Conservation (phyloP, 2,329 filamentous ascomycete genomes). For the Periconia sp. region DNA sequence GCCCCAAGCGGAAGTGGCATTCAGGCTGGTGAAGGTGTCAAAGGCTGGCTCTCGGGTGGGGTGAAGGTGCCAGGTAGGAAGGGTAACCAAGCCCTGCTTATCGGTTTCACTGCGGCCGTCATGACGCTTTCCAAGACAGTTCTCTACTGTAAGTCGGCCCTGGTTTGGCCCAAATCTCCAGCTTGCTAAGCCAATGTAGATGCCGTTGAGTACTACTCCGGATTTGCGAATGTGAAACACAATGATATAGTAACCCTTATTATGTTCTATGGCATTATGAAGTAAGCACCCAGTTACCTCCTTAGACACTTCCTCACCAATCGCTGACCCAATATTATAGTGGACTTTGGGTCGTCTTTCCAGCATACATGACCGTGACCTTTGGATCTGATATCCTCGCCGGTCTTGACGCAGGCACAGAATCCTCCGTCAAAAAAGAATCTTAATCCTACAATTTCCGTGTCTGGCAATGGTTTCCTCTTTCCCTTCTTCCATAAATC, state of each 20-base stretch:
- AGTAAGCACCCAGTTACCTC: constrained; percentile 52
- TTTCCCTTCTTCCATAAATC: not conserved
- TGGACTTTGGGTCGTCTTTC: constrained; percentile 66
- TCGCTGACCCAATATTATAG: constrained; percentile 40
- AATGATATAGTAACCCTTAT: constrained; percentile 58
- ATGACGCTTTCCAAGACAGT: constrained; percentile 70
- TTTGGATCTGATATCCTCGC: constrained; percentile 64
- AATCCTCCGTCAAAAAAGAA: constrained; percentile 25
- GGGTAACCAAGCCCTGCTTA: constrained; percentile 58
- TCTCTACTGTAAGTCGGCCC: constrained; percentile 61
- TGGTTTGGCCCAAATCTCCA: not conserved
- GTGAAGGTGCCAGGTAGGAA: constrained; percentile 54
- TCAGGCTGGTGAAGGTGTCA: constrained; percentile 40
- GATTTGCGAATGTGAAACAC: constrained; percentile 64
- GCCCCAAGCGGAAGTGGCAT: constrained; percentile 42
- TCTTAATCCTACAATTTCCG: constrained; percentile 15
- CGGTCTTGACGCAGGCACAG: constrained; percentile 54
- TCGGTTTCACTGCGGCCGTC: constrained; percentile 60
- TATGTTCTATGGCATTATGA: constrained; percentile 66
- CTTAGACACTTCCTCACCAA: not conserved
- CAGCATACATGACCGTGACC: constrained; percentile 62
- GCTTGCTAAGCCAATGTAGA: constrained; percentile 40
- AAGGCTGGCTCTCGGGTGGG: constrained; percentile 51
- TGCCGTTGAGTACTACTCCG: constrained; percentile 63
- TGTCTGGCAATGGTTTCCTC: not conserved